phyloP scores from a whole-genome alignment of 495 filamentous ascomycete species.

The Podospora anserina region DNA sequence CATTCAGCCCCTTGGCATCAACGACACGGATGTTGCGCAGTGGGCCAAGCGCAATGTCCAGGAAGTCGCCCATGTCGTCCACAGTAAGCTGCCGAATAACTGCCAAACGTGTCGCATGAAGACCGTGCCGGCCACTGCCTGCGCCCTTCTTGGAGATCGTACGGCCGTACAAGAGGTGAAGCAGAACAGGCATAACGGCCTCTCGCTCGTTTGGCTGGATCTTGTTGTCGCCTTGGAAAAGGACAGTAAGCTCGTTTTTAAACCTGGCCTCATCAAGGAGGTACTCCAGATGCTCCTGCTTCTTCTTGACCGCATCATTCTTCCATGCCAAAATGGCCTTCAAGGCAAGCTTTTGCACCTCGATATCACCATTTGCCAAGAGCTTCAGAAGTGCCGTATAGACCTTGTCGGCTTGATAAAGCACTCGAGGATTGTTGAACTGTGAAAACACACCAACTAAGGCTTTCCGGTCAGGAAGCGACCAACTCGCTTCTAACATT shows the following conservation, averaged over 20 bases:
- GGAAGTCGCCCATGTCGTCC: conserved; percentile 69
- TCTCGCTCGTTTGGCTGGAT: conserved; percentile 69
- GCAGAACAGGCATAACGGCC: conserved; percentile 75
- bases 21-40: conserved; percentile 58
- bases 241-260: conserved; percentile 82
- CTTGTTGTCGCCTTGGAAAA: conserved; percentile 77
- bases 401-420: conserved; percentile 76
- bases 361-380: conserved; percentile 79
- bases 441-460: conserved; percentile 78
- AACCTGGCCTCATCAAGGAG: conserved; percentile 88
- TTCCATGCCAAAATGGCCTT: conserved; percentile 91
- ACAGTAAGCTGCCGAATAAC: conserved; percentile 50
- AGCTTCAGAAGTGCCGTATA: conserved; percentile 68
- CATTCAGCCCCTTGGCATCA: conserved; percentile 44
- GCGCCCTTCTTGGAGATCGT: conserved; percentile 78
- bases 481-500: conserved; percentile 56
- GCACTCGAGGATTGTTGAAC: conserved; percentile 77
- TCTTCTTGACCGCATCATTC: conserved; percentile 64
- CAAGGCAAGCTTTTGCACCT: conserved; percentile 79
- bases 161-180: conserved; percentile 85
- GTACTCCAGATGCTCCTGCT: conserved; percentile 83
- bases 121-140: conserved; percentile 55
- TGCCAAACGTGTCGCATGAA: conserved; percentile 61
- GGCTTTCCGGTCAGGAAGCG: conserved; percentile 65
- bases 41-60: conserved; percentile 75